Base-by-base conservation (phyloP, 139 green algal species). In the Ettlia oleoabundans region DNA sequence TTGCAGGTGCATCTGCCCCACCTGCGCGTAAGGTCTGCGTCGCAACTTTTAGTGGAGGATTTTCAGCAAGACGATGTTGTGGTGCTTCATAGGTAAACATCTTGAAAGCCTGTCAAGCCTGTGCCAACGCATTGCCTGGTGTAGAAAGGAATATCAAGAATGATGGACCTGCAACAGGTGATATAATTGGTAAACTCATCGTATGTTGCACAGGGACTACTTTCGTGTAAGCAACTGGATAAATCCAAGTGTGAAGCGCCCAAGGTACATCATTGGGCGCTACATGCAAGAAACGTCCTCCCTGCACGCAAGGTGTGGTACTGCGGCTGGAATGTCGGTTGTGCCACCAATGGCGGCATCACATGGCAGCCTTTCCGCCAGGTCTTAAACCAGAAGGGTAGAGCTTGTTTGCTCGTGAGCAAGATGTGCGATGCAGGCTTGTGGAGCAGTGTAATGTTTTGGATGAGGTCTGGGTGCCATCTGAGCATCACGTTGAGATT, bases 281-380 rank as follows among this genome's bases (percentile, higher is more conserved):
- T 78, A 78, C 35, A 78, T 78, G 71, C 62, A 78, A 10, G 71
- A 78, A 24, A 35, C 63, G n/a, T 78, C 71, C 5, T 42, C 33
- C 6, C n/a, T 78, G 22, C 71, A 78, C 24, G 71, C 71, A 18
- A 42, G 71, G 55, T 65, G 21, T 32, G 15, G 18, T n/a, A 9
- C 15, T 65, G 55, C 21, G 5, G 15, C 9, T 65, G 55, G 30
- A 32, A n/a, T n/a, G 5, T 58, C 30, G 55, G 21, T 65, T n/a
- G n/a, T n/a, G n/a, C n/a, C n/a, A n/a, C n/a, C n/a, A n/a, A n/a
- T n/a, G n/a, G n/a, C n/a, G n/a, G n/a, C n/a, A n/a, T n/a, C n/a
- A n/a, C n/a, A n/a, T n/a, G n/a, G n/a, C n/a, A n/a, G n/a, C n/a
- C n/a, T n/a, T n/a, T n/a, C n/a, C n/a, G n/a, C n/a, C n/a, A n/a